These are phyloP conservation scores for Akanthomyces muscarius DNA, from an alignment of 2,329 filamentous ascomycete genomes.

Conservation along the genomic window DNA sequence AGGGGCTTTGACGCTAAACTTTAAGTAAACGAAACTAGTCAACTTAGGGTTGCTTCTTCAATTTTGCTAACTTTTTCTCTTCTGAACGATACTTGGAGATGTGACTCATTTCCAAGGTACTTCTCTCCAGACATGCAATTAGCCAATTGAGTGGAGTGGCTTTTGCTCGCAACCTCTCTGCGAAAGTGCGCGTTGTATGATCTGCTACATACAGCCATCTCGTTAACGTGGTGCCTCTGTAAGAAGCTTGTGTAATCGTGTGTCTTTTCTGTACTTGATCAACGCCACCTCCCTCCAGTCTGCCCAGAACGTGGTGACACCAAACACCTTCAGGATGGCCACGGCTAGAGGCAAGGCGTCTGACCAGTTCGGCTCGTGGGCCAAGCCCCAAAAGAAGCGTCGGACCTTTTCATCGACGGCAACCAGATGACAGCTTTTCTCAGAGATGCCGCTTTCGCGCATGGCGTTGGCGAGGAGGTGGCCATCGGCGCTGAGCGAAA, in stretches of 20 bases:
- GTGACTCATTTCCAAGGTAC: too few relatives aligned
- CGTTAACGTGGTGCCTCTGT: too few relatives aligned
- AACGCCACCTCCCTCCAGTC: neutral
- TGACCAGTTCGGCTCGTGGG: neutral
- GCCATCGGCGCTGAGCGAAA: neutral
- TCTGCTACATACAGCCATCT: too few relatives aligned
- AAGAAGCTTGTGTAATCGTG: neutral
- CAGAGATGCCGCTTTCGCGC: neutral
- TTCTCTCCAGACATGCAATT: neutral
- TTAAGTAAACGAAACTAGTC: neutral
- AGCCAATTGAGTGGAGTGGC: neutral
- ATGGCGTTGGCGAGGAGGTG: neutral
- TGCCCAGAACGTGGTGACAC: neutral
- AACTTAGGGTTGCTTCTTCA: too few relatives aligned
- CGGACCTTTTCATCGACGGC: neutral
- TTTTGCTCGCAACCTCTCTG: neutral
- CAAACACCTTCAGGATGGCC: neutral
- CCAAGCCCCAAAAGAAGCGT: neutral
- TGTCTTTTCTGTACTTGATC: neutral
- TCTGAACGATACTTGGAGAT: too few relatives aligned
- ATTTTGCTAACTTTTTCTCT: too few relatives aligned
- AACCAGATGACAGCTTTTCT: neutral
- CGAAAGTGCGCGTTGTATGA: neutral
- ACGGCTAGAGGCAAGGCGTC: neutral
- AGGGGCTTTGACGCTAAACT: neutral